Evolutionary conservation across 2,329 filamentous ascomycete species (phyloP).

Genomic region (Diaporthe sp.): DNA sequence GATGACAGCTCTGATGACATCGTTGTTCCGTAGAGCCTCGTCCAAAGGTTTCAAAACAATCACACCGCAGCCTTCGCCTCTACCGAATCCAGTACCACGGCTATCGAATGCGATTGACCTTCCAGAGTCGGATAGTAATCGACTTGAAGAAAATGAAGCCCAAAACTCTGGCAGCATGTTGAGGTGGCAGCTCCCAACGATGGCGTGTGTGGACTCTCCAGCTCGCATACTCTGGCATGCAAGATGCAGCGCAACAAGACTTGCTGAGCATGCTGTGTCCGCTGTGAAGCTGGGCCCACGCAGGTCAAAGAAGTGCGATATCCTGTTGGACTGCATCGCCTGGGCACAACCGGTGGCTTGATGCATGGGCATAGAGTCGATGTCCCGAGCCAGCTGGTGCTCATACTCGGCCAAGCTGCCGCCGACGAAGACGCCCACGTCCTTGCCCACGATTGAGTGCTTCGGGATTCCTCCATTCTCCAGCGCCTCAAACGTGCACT

Average conservation of each 20-base stretch:
- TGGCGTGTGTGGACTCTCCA: slow-evolving; percentile 61
- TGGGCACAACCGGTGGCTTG: slow-evolving; percentile 66
- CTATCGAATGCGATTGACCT: slow-evolving; percentile 66
- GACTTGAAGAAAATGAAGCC: slow-evolving; percentile 54
- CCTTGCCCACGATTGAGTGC: slow-evolving; percentile 60
- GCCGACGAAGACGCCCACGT: slow-evolving; percentile 66
- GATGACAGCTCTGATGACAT: slow-evolving; percentile 67
- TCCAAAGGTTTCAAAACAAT: slow-evolving; percentile 65
- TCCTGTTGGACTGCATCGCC: slow-evolving; percentile 67
- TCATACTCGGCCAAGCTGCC: slow-evolving; percentile 64
- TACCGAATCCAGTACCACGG: slow-evolving; percentile 70
- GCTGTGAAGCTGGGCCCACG: slow-evolving; percentile 66
- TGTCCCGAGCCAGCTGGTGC: slow-evolving; percentile 59
- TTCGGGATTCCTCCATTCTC: slow-evolving; percentile 67
- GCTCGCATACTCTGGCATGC: slow-evolving; percentile 64
- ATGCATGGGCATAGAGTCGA: slow-evolving; percentile 61
- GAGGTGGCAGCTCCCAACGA: slow-evolving; percentile 63
- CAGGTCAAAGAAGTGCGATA: slow-evolving; percentile 70
- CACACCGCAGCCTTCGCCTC: slow-evolving; percentile 71
- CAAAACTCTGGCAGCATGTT: slow-evolving; percentile 61
- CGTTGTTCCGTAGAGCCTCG: slow-evolving; percentile 54
- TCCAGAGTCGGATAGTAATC: slow-evolving; percentile 65
- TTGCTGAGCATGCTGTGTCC: slow-evolving; percentile 68
- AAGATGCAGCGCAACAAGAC: slow-evolving; percentile 63
- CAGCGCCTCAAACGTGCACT: slow-evolving; percentile 68